Base-by-base conservation (phyloP, 1,284 basidiomycete genomes). In the Fomitopsis schrenkii region DNA sequence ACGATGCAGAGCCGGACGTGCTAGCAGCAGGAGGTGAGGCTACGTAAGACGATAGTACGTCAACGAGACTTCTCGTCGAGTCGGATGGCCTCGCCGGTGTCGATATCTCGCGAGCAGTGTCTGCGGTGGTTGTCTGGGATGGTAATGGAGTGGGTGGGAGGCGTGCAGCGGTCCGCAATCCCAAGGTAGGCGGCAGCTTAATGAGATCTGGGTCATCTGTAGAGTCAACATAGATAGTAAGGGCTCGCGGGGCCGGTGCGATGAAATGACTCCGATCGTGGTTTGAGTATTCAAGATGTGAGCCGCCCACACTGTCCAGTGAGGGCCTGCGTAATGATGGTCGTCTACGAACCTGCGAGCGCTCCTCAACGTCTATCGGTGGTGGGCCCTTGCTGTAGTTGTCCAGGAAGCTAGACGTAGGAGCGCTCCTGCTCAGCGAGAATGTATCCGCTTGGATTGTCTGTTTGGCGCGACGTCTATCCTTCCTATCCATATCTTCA, bases 161-260 rank as follows among this genome's bases (percentile, higher is more conserved):
- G 62, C 46, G 79, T 62, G 45, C 80, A 4, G 78, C 66, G 3
- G 83, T 74, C 28, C 86, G 81, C 3, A 90, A 70, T 17, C 91
- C 90, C 52, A 90, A 77, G 0, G 90, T 92, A 7, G 88, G 85
- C 15, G 90, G 90, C 2, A 92, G 73, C 14, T 78, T 68, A 57
- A 92, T 84, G 15, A 77, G 70, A 48, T 80, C 77, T 28, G 82
- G 73, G 63, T 83, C 80, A 28, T 79, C 75, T 7, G 80, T 78
- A 28, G 84, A 82, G 62, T 82, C 86, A 46, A 90, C 79, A 66
- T 86, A 89, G 73, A 90, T 86, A 2, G 89, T 91, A 35, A 92
- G 68, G 3, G 89, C 88, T 45, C 87, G 80, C 9, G 90, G 88
- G n/a, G 90, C 79, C 33, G 83, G 85, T 0, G 88, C 76, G 59